These are phyloP conservation scores for Diversispora epigaea DNA, from an alignment of 192 early-diverging fungal genomes.

Conservation along the genomic window DNA sequence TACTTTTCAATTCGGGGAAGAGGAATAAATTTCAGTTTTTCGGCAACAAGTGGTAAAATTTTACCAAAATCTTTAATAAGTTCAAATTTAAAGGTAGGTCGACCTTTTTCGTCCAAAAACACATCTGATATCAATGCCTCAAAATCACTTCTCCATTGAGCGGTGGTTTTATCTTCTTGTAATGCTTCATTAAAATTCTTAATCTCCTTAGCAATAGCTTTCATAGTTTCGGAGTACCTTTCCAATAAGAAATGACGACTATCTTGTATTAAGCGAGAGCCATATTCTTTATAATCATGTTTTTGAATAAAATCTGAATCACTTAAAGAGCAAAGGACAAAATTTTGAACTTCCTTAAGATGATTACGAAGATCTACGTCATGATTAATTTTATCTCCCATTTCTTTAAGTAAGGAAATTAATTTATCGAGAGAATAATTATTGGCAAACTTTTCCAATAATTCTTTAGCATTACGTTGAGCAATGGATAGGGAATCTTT, in stretches of 20 bases:
- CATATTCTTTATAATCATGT: slow-evolving; percentile 35
- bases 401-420: slow-evolving; percentile 37
- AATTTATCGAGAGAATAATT: slow-evolving; percentile 47
- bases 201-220: slow-evolving; percentile 40
- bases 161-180: slow-evolving; percentile 41
- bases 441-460: slow-evolving; percentile 58
- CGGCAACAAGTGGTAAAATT: slow-evolving; percentile 45
- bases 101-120: slow-evolving; percentile 51
- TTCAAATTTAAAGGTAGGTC: slow-evolving; percentile 52
- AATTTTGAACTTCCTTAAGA: slow-evolving; percentile 38
- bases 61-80: slow-evolving; percentile 50
- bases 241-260: slow-evolving; percentile 40
- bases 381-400: slow-evolving; percentile 36
- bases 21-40: slow-evolving; percentile 49
- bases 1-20: slow-evolving; percentile 51
- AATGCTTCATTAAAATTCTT: slow-evolving; percentile 37
- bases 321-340: slow-evolving; percentile 38
- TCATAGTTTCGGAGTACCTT: slow-evolving; percentile 34
- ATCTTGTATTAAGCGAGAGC: slow-evolving; percentile 37
- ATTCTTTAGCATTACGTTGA: slow-evolving; percentile 42
- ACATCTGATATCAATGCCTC: slow-evolving; percentile 41
- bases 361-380: slow-evolving; percentile 43
- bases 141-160: slow-evolving; percentile 38
- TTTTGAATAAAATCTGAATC: slow-evolving; percentile 43
- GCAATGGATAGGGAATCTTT: slow-evolving; percentile 22